A percentile compares a stretch with the other conserved stretches of the same genome.
These are phyloP conservation scores for Marchantia polymorpha DNA, from an alignment of 225 moss, liverwort and hornwort genomes.

Conservation along the genomic window DNA sequence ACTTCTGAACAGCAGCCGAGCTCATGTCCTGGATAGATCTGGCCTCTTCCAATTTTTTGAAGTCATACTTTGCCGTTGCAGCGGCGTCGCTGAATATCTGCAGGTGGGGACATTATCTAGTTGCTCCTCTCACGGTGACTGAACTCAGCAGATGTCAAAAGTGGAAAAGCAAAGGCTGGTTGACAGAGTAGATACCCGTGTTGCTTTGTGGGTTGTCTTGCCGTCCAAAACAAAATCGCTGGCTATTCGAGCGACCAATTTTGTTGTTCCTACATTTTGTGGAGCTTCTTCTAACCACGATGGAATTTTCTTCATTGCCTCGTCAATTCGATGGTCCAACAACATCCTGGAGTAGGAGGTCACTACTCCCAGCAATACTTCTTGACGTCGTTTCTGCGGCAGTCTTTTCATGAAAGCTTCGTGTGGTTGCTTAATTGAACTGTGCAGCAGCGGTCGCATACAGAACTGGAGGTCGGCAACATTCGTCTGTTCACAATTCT, in stretches of 20 bases:
- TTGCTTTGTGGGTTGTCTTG: conserved; percentile 55
- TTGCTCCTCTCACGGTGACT: neutral
- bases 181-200: conserved; percentile 42
- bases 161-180: neutral
- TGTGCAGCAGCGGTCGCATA: conserved; percentile 47
- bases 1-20: conserved; percentile 49
- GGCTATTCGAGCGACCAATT: conserved; percentile 43
- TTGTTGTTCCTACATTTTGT: conserved; percentile 9
- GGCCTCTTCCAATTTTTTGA: conserved; percentile 44
- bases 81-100: conserved; percentile 15
- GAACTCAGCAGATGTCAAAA: neutral
- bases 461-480: conserved; percentile 59
- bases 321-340: conserved; percentile 56
- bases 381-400: conserved; percentile 6
- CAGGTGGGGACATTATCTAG: neutral
- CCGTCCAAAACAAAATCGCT: conserved; percentile 49
- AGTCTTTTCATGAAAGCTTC: neutral
- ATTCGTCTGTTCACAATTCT: conserved; percentile 49
- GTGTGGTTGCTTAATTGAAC: conserved; percentile 15
- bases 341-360: conserved; percentile 63
- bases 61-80: conserved; percentile 32
- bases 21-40: conserved; percentile 46
- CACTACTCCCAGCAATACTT: conserved; percentile 53
- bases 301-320: conserved; percentile 56
- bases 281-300: conserved; percentile 37